Conservation (phyloP, 306 rosid genomes). For the Prunus armeniaca region DNA sequence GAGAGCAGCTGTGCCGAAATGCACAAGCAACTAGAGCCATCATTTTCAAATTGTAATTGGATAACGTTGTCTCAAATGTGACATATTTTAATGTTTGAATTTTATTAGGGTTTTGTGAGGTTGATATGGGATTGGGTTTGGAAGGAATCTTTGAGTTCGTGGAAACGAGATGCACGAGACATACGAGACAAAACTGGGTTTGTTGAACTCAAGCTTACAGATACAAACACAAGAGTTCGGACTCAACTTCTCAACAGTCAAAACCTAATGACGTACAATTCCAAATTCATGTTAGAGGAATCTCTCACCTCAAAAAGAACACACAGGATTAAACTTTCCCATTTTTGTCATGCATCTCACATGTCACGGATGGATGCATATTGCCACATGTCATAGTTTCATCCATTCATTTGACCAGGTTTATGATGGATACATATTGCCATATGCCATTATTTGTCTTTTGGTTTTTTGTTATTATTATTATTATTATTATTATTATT, state of each 20-base stretch:
- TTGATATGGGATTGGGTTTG: neutral
- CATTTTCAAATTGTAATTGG: no score
- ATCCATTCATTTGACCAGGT: no score
- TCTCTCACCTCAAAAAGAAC: neutral
- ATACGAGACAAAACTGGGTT: neutral
- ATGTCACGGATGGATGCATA: neutral
- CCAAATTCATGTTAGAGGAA: neutral
- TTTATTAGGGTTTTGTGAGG: no score
- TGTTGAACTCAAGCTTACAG: neutral
- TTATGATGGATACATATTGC: no score
- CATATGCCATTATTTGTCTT: no score
- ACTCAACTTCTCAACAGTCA: neutral
- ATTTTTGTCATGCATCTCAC: neutral
- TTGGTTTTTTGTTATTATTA: no score
- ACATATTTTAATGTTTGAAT: neutral
- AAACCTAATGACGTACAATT: neutral
- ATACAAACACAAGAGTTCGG: neutral
- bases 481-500: no score
- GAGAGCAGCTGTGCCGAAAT: neutral
- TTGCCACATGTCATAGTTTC: no score
- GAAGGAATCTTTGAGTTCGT: conserved; percentile 9
- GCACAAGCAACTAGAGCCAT: no score
- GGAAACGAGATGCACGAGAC: conserved; percentile 4
- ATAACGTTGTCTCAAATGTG: neutral
- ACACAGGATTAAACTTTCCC: no score